A percentile compares a stretch with the other conserved stretches of the same genome.
phyloP scores from a whole-genome alignment of 192 early-diverging fungal species.

The Rhizoclosmatium sp. region DNA sequence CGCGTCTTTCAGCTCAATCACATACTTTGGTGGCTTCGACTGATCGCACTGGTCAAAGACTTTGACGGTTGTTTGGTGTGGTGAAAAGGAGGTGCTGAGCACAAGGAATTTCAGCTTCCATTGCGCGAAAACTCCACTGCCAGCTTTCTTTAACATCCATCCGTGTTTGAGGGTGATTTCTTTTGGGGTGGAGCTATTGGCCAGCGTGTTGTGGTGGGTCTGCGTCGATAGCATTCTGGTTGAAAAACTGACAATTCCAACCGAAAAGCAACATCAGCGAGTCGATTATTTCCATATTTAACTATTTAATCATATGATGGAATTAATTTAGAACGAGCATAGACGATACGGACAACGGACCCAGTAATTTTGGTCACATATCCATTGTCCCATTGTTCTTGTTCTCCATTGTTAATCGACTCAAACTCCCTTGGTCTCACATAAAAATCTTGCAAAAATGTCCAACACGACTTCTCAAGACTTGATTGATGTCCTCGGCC shows the following conservation, averaged over 20 bases:
- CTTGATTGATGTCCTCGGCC: too few relatives aligned
- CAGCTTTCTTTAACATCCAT: slow-evolving; percentile 60
- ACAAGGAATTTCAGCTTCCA: slow-evolving; percentile 62
- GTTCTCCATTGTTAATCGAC: too few relatives aligned
- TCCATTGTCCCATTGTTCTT: too few relatives aligned
- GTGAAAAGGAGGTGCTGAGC: slow-evolving; percentile 14
- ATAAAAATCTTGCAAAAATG: too few relatives aligned
- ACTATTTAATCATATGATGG: too few relatives aligned
- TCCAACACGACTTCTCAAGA: too few relatives aligned
- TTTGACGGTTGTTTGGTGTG: slow-evolving; percentile 24
- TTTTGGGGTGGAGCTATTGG: background rate
- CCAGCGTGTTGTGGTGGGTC: background rate
- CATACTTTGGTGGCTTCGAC: slow-evolving; percentile 57
- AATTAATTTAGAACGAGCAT: too few relatives aligned
- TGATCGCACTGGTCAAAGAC: slow-evolving; percentile 57
- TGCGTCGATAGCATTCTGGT: background rate
- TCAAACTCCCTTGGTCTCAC: too few relatives aligned
- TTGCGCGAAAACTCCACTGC: slow-evolving; percentile 51
- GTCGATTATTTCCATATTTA: background rate
- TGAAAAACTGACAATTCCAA: slow-evolving; percentile 2
- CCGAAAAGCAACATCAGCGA: background rate
- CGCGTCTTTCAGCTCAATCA: slow-evolving; percentile 44
- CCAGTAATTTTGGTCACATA: too few relatives aligned
- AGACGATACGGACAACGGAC: too few relatives aligned
- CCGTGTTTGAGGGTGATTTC: slow-evolving; percentile 53